Percentiles rank a stretch among this genome's conserved stretches.
Conservation (phyloP, 306 rosid species). For the Corylus americana region DNA sequence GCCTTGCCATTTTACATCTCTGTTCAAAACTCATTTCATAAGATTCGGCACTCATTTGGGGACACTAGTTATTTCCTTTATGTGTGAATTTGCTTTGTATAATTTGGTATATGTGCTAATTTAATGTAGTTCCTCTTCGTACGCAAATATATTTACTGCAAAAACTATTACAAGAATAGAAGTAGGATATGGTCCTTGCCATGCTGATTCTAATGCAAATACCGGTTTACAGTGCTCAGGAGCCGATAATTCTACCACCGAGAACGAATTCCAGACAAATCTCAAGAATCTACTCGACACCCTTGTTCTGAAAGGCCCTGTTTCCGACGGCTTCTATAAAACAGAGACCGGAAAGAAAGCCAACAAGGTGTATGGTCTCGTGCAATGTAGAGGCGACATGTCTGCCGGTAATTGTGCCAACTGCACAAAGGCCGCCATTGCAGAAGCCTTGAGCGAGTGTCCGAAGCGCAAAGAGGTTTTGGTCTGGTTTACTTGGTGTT, state of each 20-base stretch:
- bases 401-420: slow-evolving; percentile 37
- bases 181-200: slow-evolving; percentile 4
- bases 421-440: slow-evolving; percentile 39
- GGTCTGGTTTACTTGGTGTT: slow-evolving; percentile 58
- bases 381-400: slow-evolving; percentile 55
- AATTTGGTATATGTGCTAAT: neutral
- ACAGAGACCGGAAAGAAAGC: slow-evolving; percentile 25
- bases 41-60: no score
- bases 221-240: slow-evolving; percentile 29
- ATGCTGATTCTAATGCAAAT: slow-evolving; percentile 33
- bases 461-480: slow-evolving; percentile 40
- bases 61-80: no score
- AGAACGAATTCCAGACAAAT: slow-evolving; percentile 38
- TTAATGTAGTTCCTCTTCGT: neutral
- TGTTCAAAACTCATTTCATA: no score
- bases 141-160: neutral
- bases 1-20: no score
- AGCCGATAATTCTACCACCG: slow-evolving; percentile 30
- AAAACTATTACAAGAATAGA: neutral
- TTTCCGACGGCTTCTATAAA: slow-evolving; percentile 49
- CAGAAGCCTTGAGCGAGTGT: slow-evolving; percentile 35
- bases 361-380: slow-evolving; percentile 42
- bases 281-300: slow-evolving; percentile 37
- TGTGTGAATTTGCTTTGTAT: no score
- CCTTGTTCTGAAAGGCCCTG: slow-evolving; percentile 37